A percentile compares a stretch with the other conserved stretches of the same genome.
phyloP scores from a whole-genome alignment of 2,329 filamentous ascomycete genomes.

The Trichophyton simii region DNA sequence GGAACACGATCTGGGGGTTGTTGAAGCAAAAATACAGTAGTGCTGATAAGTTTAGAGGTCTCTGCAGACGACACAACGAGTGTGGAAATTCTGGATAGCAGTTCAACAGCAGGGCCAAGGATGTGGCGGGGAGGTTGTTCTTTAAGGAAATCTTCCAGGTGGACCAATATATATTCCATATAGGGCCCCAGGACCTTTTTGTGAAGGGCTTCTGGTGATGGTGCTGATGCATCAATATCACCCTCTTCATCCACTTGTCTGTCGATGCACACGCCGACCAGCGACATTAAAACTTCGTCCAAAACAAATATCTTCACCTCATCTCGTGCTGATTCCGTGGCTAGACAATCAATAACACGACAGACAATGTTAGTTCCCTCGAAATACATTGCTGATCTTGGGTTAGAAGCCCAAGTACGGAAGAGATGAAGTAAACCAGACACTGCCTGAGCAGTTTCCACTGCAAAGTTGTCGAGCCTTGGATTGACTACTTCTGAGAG shows the following conservation, averaged over 20 bases:
- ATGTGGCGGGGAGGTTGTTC: conserved; percentile 57
- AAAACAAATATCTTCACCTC: conserved; percentile 76
- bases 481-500: conserved; percentile 65
- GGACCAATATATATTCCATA: conserved; percentile 52
- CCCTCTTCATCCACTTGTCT: conserved; percentile 39
- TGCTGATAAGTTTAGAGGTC: conserved; percentile 63
- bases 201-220: conserved; percentile 29
- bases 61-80: conserved; percentile 52
- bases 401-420: conserved; percentile 62
- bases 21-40: conserved; percentile 66
- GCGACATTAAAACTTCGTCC: conserved; percentile 55
- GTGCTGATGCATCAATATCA: conserved; percentile 21
- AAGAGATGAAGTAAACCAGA: conserved; percentile 74
- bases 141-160: conserved; percentile 42
- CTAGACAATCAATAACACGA: conserved; percentile 60
- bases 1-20: conserved; percentile 76
- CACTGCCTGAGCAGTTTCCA: conserved; percentile 78
- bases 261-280: conserved; percentile 47
- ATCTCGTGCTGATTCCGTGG: conserved; percentile 62
- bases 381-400: conserved; percentile 56
- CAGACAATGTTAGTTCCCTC: conserved; percentile 50
- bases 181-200: conserved; percentile 38
- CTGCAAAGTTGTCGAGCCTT: conserved; percentile 62
- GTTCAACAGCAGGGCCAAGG: conserved; percentile 64
- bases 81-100: conserved; percentile 62